phyloP scores from a whole-genome alignment of 108 stramenopile species.

The Nitzschia sp. region DNA sequence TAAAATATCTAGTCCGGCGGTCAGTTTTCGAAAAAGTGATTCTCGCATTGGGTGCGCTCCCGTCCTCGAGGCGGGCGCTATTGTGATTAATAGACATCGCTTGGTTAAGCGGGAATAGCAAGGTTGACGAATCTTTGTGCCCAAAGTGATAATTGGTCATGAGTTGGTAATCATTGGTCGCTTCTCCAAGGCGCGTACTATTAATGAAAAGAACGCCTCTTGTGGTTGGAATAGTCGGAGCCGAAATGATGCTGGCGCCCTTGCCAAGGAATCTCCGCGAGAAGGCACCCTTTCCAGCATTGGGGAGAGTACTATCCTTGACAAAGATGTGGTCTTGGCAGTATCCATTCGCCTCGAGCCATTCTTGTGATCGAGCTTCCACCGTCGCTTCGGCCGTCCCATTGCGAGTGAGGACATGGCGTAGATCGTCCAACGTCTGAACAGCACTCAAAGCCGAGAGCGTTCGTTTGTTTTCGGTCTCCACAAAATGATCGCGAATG shows the following conservation, averaged over 20 bases:
- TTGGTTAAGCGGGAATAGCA: slow-evolving; percentile 26
- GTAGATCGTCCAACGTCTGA: slow-evolving; percentile 4
- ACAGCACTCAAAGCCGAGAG: slow-evolving; percentile 4
- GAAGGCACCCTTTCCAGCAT: slow-evolving; percentile 84
- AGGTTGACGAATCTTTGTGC: slow-evolving; percentile 10
- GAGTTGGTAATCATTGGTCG: slow-evolving; percentile 5
- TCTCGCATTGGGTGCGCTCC: slow-evolving; percentile 36
- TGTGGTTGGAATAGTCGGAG: slow-evolving; percentile 30
- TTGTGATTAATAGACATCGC: slow-evolving; percentile 30
- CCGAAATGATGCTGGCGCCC: slow-evolving; percentile 34
- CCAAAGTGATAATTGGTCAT: slow-evolving; percentile 24
- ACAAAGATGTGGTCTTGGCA: slow-evolving; percentile 40
- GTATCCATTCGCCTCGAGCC: slow-evolving; percentile 41
- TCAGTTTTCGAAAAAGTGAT: slow-evolving; percentile 39
- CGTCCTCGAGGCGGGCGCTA: slow-evolving; percentile 2
- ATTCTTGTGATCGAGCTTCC: slow-evolving; percentile 33
- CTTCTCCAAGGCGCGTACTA: not conserved
- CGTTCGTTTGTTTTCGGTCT: slow-evolving; percentile 1
- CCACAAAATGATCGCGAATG: slow-evolving; percentile 2
- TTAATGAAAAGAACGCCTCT: slow-evolving; percentile 28
- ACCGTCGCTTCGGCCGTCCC: slow-evolving; percentile 30
- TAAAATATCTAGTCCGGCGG: slow-evolving; percentile 27
- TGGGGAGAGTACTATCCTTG: slow-evolving; percentile 43
- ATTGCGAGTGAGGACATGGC: slow-evolving; percentile 11
- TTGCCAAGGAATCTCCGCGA: slow-evolving; percentile 30